phyloP scores from a whole-genome alignment of 1,139 yeast genomes.

The Suhomyces yuchorum region DNA sequence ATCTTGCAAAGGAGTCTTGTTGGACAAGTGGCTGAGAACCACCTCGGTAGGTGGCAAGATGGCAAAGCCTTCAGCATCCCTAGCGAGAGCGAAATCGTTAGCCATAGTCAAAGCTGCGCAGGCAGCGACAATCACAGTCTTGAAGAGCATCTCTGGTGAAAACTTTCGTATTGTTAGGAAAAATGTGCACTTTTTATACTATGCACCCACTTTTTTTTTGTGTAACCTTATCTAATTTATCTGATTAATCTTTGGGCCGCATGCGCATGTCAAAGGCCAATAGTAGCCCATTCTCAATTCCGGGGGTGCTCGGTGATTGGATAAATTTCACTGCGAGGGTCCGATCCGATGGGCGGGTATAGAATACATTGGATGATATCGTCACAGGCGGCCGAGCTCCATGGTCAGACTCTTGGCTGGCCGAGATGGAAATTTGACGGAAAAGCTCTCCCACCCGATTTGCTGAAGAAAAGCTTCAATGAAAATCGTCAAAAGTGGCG shows the following conservation, averaged over 20 bases:
- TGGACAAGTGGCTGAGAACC: slow-evolving; percentile 16
- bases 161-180: slow-evolving; percentile 2
- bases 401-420: not conserved
- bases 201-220: not conserved
- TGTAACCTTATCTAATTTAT: slow-evolving; percentile 3
- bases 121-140: slow-evolving; percentile 12
- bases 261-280: slow-evolving; percentile 9
- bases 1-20: slow-evolving; percentile 8
- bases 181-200: not conserved
- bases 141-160: slow-evolving; percentile 15
- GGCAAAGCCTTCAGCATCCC: slow-evolving; percentile 18
- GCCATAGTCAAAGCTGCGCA: slow-evolving; percentile 15
- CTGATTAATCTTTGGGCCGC: slow-evolving; percentile 9
- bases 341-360: not conserved
- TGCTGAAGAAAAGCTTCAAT: not conserved
- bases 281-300: not conserved
- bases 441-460: not conserved
- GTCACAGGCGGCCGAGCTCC: not conserved
- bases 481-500: not conserved
- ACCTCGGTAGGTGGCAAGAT: slow-evolving; percentile 20
- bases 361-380: not conserved
- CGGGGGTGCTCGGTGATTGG: slow-evolving; percentile 1
- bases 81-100: slow-evolving; percentile 16
- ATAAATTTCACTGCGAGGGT: not conserved
- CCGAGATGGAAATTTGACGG: not conserved